phyloP scores from a whole-genome alignment of 441 rosid species.

The Eutrema salsugineum region DNA sequence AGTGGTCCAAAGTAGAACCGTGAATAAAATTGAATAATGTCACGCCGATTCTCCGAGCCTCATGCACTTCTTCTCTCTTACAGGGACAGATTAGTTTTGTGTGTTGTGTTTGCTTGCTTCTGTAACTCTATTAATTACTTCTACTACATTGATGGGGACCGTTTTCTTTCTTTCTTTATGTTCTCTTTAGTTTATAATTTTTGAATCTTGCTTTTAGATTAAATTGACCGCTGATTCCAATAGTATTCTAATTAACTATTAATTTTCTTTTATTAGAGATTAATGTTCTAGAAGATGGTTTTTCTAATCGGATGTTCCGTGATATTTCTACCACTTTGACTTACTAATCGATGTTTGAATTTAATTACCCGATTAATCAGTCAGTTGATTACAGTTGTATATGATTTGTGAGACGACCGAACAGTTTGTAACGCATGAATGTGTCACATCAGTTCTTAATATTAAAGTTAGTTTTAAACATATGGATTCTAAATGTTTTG shows the following conservation, averaged over 20 bases:
- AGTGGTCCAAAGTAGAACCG: constrained; percentile 39
- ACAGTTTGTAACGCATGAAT: not conserved
- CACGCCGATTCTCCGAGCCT: constrained; percentile 37
- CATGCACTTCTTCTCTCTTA: constrained; percentile 26
- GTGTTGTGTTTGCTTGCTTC: constrained; percentile 18
- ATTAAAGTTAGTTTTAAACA: not conserved
- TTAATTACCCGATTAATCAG: not conserved
- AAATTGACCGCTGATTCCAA: not conserved
- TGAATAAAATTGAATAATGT: constrained; percentile 36
- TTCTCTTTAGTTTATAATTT: not conserved
- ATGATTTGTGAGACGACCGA: not conserved
- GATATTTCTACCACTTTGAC: constrained; percentile 6
- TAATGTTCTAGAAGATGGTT: constrained; percentile 5
- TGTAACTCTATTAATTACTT: constrained; percentile 28
- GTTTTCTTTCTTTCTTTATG: not conserved
- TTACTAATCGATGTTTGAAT: not conserved
- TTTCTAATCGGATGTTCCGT: not conserved
- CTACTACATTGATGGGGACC: constrained; percentile 21
- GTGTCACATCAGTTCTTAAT: not conserved
- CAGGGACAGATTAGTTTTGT: constrained; percentile 25
- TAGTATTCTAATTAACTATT: not conserved
- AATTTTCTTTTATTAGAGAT: not conserved
- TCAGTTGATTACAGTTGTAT: not conserved
- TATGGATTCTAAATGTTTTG: not conserved
- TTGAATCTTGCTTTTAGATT: not conserved